Evolutionary conservation across 164 flowering plant genomes (phyloP).

Genomic region (Stephania cephalantha): DNA sequence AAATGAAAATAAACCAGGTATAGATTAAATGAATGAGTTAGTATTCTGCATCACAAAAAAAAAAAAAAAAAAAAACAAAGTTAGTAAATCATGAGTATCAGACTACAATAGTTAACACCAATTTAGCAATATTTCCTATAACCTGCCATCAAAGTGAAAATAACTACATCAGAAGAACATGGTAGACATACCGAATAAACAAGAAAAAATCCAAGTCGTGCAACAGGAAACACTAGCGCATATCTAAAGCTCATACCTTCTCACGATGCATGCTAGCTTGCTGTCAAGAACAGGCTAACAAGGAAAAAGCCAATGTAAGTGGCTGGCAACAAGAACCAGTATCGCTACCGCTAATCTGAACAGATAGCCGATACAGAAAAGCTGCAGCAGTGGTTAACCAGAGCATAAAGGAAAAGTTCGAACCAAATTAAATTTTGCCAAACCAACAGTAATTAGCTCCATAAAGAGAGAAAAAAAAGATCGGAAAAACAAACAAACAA

Average conservation of each 20-base stretch:
- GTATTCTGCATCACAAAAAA: not conserved
- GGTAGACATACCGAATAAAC: not conserved
- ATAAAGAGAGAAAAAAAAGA: conserved; percentile 1
- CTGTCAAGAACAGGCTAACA: conserved; percentile 14
- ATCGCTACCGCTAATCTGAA: conserved; percentile 9
- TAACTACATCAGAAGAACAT: conserved; percentile 19
- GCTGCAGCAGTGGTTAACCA: conserved; percentile 6
- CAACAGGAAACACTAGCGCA: conserved; percentile 5
- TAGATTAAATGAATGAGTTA: not conserved
- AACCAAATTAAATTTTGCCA: conserved; percentile 10
- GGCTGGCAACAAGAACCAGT: conserved; percentile 7
- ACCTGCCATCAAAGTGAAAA: conserved; percentile 37
- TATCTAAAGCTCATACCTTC: conserved; percentile 2
- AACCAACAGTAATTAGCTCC: conserved; percentile 17
- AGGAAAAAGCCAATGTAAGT: conserved; percentile 5
- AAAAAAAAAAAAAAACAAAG: not conserved
- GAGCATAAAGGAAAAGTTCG: not conserved
- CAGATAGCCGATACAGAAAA: not conserved
- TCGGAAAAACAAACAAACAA: conserved; percentile 7
- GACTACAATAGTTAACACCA: not conserved
- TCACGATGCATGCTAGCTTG: conserved; percentile 8
- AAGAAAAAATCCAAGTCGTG: not conserved
- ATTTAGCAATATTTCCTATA: conserved; percentile 4
- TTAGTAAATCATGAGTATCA: not conserved
- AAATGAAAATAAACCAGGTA: not conserved